phyloP scores from a whole-genome alignment of 352 stramenopile genomes.

The Phytophthora fragariae region DNA sequence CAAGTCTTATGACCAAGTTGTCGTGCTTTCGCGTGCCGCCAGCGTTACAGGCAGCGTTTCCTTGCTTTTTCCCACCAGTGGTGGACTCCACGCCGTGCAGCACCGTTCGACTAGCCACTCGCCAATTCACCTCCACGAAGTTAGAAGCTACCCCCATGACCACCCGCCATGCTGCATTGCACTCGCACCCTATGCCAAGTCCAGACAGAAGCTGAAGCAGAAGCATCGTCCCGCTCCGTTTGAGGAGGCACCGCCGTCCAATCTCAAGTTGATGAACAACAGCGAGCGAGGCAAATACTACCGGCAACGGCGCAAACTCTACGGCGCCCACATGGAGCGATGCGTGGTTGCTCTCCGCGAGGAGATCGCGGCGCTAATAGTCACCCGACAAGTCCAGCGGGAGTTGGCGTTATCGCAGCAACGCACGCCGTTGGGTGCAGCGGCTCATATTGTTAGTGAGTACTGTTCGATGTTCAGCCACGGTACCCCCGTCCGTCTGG shows the following conservation, averaged over 20 bases:
- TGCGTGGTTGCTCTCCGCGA: constrained; percentile 50
- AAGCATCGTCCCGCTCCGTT: constrained; percentile 10
- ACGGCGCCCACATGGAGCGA: constrained; percentile 44
- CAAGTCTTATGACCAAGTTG: not conserved
- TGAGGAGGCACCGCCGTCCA: constrained; percentile 18
- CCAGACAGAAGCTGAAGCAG: not conserved
- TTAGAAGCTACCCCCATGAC: not conserved
- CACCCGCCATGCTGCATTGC: not conserved
- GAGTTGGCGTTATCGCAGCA: constrained; percentile 31
- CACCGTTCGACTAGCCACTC: not conserved
- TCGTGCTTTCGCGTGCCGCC: not conserved
- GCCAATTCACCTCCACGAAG: not conserved
- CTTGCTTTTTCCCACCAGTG: not conserved
- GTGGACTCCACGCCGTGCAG: not conserved
- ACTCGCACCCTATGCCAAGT: not conserved
- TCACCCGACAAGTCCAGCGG: constrained; percentile 28
- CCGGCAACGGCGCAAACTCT: constrained; percentile 50
- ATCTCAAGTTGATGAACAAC: constrained; percentile 57
- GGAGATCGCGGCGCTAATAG: constrained; percentile 44
- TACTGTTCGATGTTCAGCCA: constrained; percentile 54
- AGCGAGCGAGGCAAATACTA: constrained; percentile 69
- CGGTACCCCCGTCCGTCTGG: constrained; percentile 48
- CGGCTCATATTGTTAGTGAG: constrained; percentile 42
- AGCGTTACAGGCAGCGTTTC: not conserved
- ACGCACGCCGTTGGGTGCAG: constrained; percentile 21